phyloP scores from a whole-genome alignment of 352 stramenopile species.

The Phytophthora tubulina region DNA sequence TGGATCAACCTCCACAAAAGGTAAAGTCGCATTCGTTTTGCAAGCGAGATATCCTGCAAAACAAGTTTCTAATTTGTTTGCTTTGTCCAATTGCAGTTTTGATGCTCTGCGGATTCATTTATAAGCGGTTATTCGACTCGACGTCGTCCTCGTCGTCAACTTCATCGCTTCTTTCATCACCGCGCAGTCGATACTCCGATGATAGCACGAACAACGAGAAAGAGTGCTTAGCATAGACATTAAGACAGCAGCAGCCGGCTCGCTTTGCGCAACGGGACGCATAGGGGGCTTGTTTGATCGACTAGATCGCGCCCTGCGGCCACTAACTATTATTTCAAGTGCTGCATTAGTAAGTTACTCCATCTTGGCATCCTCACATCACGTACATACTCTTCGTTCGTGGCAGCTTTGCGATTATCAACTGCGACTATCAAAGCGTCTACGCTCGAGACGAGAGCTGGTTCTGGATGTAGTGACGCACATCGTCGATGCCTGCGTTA shows the following conservation, averaged over 20 bases:
- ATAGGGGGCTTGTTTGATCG: conserved; percentile 24
- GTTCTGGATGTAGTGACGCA: conserved; percentile 81
- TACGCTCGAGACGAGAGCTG: conserved; percentile 51
- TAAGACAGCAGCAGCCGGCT: conserved; percentile 27
- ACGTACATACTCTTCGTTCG: conserved; percentile 6
- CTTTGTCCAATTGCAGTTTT: conserved; percentile 46
- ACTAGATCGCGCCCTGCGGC: conserved; percentile 28
- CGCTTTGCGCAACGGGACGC: conserved; percentile 41
- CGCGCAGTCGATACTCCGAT: conserved; percentile 60
- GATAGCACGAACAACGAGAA: conserved; percentile 58
- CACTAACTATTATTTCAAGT: conserved; percentile 50
- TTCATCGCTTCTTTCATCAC: conserved; percentile 59
- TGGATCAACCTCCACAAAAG: conserved; percentile 73
- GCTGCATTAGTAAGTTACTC: conserved; percentile 46
- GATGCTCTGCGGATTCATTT: conserved; percentile 54
- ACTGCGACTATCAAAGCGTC: not conserved
- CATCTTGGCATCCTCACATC: conserved; percentile 17
- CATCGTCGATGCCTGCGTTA: conserved; percentile 65
- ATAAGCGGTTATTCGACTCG: conserved; percentile 68
- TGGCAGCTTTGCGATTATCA: not conserved
- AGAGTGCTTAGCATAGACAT: conserved; percentile 60
- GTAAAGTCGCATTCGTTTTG: conserved; percentile 18
- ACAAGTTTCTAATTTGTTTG: conserved; percentile 16
- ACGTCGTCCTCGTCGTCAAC: conserved; percentile 50
- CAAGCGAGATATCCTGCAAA: not conserved